Evolutionary conservation across 306 rosid species (phyloP).

Genomic region (Trifolium pratense): DNA sequence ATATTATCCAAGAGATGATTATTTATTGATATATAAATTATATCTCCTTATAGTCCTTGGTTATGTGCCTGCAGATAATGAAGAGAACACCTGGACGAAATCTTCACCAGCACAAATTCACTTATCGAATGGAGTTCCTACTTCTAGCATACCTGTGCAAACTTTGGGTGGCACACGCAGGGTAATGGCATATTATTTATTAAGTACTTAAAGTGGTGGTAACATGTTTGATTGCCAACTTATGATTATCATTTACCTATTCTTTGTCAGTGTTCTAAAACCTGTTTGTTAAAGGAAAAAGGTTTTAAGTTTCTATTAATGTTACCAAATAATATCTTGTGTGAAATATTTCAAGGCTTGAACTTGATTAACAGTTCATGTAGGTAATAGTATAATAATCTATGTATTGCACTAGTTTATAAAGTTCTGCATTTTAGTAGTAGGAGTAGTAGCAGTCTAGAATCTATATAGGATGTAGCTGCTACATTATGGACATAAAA

Average conservation of each 20-base stretch:
- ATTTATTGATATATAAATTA: conserved; percentile 28
- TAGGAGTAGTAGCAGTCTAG: background rate
- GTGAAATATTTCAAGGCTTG: background rate
- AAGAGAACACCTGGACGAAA: conserved; percentile 55
- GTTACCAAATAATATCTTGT: conserved; percentile 2
- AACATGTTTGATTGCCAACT: conserved; percentile 15
- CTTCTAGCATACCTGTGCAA: conserved; percentile 58
- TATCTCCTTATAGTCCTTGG: conserved; percentile 38
- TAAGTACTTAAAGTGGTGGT: conserved; percentile 23
- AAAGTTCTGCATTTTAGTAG: conserved; percentile 12
- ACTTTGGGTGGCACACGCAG: conserved; percentile 54
- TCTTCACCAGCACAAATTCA: conserved; percentile 56
- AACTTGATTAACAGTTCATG: background rate
- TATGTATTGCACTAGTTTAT: background rate
- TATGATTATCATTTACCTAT: conserved; percentile 17
- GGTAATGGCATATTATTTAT: conserved; percentile 48
- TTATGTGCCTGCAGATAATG: conserved; percentile 62
- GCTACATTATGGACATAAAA: background rate
- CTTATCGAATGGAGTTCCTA: conserved; percentile 56
- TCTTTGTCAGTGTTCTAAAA: conserved; percentile 28
- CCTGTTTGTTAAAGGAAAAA: conserved; percentile 9
- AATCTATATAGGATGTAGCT: background rate
- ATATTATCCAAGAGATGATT: conserved; percentile 18
- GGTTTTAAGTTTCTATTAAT: conserved; percentile 7
- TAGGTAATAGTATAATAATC: background rate